A percentile compares a stretch with the other conserved stretches of the same genome.
phyloP scores from a whole-genome alignment of 768 basidiomycete species.

The Phaeolepiota aurea region DNA sequence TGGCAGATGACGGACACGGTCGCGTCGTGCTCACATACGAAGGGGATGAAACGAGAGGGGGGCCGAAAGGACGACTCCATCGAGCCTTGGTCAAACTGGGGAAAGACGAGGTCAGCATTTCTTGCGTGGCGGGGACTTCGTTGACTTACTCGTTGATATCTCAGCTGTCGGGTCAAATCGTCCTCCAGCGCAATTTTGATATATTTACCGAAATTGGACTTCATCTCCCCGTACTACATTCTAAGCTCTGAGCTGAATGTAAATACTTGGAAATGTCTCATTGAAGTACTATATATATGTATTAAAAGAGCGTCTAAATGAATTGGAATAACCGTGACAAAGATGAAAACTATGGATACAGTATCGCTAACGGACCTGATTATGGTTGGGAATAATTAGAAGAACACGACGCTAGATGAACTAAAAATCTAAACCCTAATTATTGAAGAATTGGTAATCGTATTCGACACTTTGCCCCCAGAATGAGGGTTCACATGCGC shows the following conservation, averaged over 20 bases:
- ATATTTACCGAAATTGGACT: conserved; percentile 47
- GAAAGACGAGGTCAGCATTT: conserved; percentile 40
- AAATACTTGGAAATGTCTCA: too few relatives aligned
- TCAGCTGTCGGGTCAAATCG: conserved; percentile 44
- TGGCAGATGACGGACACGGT: conserved; percentile 32
- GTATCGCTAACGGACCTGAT: too few relatives aligned
- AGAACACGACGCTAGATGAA: too few relatives aligned
- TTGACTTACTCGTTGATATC: conserved; percentile 4
- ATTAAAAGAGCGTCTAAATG: too few relatives aligned
- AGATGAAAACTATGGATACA: too few relatives aligned
- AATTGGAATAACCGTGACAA: too few relatives aligned
- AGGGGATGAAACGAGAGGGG: conserved; percentile 63
- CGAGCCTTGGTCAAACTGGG: conserved; percentile 41
- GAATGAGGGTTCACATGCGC: conserved; percentile 56
- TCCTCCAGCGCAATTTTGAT: conserved; percentile 56
- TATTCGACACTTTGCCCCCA: conserved; percentile 60
- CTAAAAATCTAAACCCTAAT: too few relatives aligned
- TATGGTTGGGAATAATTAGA: too few relatives aligned
- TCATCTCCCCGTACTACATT: conserved; percentile 18
- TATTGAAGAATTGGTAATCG: conserved; percentile 50
- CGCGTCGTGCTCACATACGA: conserved; percentile 50
- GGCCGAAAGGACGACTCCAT: conserved; percentile 50
- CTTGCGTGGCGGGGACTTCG: neutral
- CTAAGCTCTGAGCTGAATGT: too few relatives aligned
- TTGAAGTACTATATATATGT: too few relatives aligned